These are phyloP conservation scores for Pseudopithomyces chartarum DNA, from an alignment of 2,329 filamentous ascomycete species.

Conservation along the genomic window DNA sequence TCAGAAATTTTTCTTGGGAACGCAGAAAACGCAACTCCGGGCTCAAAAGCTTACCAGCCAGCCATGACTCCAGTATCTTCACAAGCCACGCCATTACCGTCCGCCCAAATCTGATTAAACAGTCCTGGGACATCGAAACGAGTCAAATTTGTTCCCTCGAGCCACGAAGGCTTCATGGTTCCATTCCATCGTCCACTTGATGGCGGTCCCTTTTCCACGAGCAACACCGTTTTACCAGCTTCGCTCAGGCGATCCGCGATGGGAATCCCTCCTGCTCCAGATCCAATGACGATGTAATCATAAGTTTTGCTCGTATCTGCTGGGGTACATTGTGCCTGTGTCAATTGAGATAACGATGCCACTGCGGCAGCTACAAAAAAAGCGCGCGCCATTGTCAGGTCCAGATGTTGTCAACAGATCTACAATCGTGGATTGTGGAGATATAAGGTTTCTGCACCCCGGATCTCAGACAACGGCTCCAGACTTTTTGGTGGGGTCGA, in stretches of 20 bases:
- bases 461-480: constrained; percentile 15
- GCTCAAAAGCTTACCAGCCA: constrained; percentile 54
- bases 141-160: constrained; percentile 64
- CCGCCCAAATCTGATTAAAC: constrained; percentile 69
- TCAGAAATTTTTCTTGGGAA: background rate
- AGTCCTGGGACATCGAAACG: constrained; percentile 72
- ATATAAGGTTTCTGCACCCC: constrained; percentile 21
- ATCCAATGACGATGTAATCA: constrained; percentile 67
- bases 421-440: background rate
- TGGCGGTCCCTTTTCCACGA: constrained; percentile 51
- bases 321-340: constrained; percentile 17
- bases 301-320: constrained; percentile 49
- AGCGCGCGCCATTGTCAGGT: constrained; percentile 14
- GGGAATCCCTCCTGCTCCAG: constrained; percentile 64
- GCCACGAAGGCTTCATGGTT: constrained; percentile 63
- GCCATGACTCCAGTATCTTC: constrained; percentile 71
- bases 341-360: constrained; percentile 12
- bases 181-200: constrained; percentile 68
- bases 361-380: constrained; percentile 13
- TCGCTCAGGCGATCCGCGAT: constrained; percentile 63
- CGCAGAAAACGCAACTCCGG: background rate
- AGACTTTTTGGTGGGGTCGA: constrained; percentile 14
- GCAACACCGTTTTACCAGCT: constrained; percentile 64
- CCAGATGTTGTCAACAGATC: background rate
- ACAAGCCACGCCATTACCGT: constrained; percentile 65